Conservation (phyloP, 441 rosid genomes). For the Adansonia rubrostipa region DNA sequence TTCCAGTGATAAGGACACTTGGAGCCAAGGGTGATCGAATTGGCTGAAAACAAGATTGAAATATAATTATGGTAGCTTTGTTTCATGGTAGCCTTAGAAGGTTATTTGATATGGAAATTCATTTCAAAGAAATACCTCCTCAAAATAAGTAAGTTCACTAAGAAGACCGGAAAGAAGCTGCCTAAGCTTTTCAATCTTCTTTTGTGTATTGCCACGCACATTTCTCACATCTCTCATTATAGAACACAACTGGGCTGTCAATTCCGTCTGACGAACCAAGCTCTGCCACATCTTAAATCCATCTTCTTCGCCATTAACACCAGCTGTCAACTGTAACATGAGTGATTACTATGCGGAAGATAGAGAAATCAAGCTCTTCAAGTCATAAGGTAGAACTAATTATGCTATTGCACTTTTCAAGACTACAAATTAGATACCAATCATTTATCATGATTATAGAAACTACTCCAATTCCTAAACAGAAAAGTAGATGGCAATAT, state of each 20-base stretch:
- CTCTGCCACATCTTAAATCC: constrained; percentile 88
- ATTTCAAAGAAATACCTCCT: constrained; percentile 63
- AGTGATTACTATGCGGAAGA: constrained; percentile 25
- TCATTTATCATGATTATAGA: neutral
- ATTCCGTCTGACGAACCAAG: constrained; percentile 89
- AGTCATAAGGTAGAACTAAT: constrained; percentile 11
- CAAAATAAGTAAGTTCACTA: constrained; percentile 95
- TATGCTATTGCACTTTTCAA: neutral
- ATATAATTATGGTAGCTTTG: constrained; percentile 22
- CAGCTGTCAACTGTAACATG: constrained; percentile 62
- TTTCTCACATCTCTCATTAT: constrained; percentile 88
- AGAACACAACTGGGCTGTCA: constrained; percentile 94
- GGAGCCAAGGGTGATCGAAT: constrained; percentile 90
- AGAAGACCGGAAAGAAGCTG: constrained; percentile 96
- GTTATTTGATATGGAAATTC: constrained; percentile 25
- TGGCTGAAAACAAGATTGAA: constrained; percentile 61
- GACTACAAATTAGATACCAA: neutral
- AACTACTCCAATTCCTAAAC: neutral
- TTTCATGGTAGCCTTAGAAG: constrained; percentile 25
- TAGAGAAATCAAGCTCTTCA: neutral
- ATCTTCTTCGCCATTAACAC: constrained; percentile 70
- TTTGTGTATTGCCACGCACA: constrained; percentile 96
- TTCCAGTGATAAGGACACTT: constrained; percentile 78
- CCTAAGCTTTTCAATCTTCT: constrained; percentile 95
- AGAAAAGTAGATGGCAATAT: constrained; percentile 15